Percentiles rank a stretch among this genome's conserved stretches.
phyloP scores from a whole-genome alignment of 148 eudicot genomes.

The Chenopodium album region DNA sequence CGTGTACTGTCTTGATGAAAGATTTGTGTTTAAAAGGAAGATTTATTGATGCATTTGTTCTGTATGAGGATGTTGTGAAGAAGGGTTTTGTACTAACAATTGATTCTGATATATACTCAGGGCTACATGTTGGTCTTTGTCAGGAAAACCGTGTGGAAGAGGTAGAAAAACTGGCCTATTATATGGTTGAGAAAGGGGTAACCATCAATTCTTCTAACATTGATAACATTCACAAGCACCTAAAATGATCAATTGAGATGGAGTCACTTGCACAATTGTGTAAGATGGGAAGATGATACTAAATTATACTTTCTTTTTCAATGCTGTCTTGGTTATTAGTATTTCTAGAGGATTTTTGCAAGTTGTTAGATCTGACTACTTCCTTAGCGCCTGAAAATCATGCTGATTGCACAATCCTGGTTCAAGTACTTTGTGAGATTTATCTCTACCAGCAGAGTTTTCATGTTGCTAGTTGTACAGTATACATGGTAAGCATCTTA shows the following conservation, averaged over 20 bases:
- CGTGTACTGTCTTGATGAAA: slow-evolving; percentile 54
- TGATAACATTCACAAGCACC: slow-evolving; percentile 20
- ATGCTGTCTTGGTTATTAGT: not conserved
- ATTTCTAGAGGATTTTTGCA: not conserved
- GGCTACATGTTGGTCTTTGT: slow-evolving; percentile 63
- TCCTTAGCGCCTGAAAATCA: not conserved
- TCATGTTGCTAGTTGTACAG: not conserved
- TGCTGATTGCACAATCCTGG: not conserved
- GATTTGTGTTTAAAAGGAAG: slow-evolving; percentile 46
- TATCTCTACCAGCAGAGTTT: not conserved
- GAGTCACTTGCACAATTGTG: slow-evolving; percentile 39
- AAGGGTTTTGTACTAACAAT: slow-evolving; percentile 40
- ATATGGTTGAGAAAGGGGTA: slow-evolving; percentile 49
- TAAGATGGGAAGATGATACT: slow-evolving; percentile 10
- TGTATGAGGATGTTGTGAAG: slow-evolving; percentile 48
- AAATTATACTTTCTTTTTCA: not conserved
- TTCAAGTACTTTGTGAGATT: not conserved
- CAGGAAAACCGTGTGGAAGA: slow-evolving; percentile 39
- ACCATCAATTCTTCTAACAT: slow-evolving; percentile 35
- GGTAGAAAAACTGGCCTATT: slow-evolving; percentile 42
- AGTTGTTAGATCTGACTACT: not conserved
- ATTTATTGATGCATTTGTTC: slow-evolving; percentile 56
- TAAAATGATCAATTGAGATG: slow-evolving; percentile 31
- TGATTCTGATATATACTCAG: slow-evolving; percentile 60
- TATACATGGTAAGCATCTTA: slow-evolving; percentile 2